Percentiles rank a stretch among this genome's conserved stretches.
Conservation (phyloP, 805 yeast species). For the Saccharomyces jurei region DNA sequence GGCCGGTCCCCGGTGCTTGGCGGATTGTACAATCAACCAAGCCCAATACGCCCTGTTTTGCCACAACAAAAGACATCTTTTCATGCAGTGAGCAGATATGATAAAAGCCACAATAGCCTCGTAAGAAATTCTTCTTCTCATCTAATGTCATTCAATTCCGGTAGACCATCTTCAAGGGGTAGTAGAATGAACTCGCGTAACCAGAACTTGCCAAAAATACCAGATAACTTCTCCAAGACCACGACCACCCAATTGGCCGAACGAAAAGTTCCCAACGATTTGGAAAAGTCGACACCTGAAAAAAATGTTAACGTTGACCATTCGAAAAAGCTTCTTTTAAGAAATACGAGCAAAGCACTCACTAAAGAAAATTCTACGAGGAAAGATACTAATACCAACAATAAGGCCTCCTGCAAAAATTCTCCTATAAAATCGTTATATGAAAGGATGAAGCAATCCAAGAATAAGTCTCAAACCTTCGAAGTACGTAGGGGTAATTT, state of each 20-base stretch:
- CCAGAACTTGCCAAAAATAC: background rate
- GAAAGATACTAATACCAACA: background rate
- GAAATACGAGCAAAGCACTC: background rate
- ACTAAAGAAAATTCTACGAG: background rate
- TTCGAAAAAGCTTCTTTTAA: background rate
- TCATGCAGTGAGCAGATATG: background rate
- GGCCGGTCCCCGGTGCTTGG: background rate
- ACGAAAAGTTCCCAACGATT: slow-evolving; percentile 1
- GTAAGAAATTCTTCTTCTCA: slow-evolving; percentile 7
- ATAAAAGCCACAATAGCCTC: background rate
- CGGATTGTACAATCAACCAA: slow-evolving; percentile 1
- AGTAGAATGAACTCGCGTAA: background rate
- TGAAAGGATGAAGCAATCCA: background rate
- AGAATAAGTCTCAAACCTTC: slow-evolving; percentile 1
- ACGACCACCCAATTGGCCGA: background rate
- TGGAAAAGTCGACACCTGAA: background rate
- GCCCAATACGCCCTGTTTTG: background rate
- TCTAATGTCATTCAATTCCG: slow-evolving; percentile 3
- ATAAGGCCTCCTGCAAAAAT: background rate
- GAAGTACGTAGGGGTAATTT: slow-evolving; percentile 12
- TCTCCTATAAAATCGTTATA: slow-evolving; percentile 1
- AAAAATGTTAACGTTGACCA: background rate
- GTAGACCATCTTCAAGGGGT: slow-evolving; percentile 7
- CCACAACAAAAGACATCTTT: background rate
- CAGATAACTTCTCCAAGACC: background rate